Conservation (phyloP, 192 early-diverging fungal species). For the Coemansia sp. region DNA sequence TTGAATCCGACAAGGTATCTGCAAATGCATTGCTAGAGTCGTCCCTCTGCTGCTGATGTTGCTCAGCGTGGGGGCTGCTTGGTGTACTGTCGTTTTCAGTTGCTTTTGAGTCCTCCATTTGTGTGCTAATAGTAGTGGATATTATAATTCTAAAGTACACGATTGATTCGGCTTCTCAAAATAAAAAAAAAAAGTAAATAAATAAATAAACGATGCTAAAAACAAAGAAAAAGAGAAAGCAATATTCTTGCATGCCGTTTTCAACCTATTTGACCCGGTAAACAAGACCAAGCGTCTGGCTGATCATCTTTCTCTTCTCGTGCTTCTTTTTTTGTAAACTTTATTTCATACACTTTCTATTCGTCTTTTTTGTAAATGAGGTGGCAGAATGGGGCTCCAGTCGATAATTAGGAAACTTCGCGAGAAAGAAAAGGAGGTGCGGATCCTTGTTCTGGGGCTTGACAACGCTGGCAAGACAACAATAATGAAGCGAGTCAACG, state of each 20-base stretch:
- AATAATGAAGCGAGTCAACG: constrained; percentile 93
- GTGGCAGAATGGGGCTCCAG: constrained; percentile 79
- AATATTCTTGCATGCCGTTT: no score
- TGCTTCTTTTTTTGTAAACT: neutral
- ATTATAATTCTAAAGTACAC: neutral
- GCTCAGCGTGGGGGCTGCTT: neutral
- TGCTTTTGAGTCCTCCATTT: neutral
- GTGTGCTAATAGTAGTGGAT: neutral
- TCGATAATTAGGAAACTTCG: constrained; percentile 93
- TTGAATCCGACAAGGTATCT: constrained; percentile 21
- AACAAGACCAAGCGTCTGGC: neutral
- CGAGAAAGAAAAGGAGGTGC: constrained; percentile 90
- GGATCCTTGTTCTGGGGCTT: constrained; percentile 91
- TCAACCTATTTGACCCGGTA: neutral
- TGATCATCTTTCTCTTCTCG: neutral
- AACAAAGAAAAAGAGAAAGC: constrained; percentile 1
- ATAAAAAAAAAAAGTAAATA: neutral
- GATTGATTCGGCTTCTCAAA: no score
- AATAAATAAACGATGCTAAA: neutral
- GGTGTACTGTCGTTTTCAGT: neutral
- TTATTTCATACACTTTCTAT: neutral
- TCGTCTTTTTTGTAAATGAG: neutral
- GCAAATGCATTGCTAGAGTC: neutral
- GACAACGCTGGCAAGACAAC: constrained; percentile 99
- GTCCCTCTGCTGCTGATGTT: neutral